These are phyloP conservation scores for Clausena lansium DNA, from an alignment of 345 rosid species.

Conservation along the genomic window DNA sequence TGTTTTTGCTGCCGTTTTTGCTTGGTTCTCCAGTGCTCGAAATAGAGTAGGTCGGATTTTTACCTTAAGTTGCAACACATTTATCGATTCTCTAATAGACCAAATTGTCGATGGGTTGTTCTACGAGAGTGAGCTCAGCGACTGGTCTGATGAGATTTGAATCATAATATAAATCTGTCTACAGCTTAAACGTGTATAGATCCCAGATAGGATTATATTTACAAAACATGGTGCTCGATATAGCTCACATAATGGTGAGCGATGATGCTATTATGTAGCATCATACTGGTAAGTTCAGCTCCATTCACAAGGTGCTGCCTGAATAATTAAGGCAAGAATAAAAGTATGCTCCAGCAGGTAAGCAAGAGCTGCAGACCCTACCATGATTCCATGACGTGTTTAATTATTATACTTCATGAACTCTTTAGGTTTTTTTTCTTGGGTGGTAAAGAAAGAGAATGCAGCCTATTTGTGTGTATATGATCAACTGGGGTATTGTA, in stretches of 20 bases:
- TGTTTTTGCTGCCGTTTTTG: constrained; percentile 63
- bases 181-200: neutral
- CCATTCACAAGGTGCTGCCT: too few relatives aligned
- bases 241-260: too few relatives aligned
- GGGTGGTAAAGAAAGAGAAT: neutral
- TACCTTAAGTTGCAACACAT: constrained; percentile 62
- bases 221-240: too few relatives aligned
- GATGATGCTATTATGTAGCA: too few relatives aligned
- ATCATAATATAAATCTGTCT: neutral
- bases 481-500: too few relatives aligned
- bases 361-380: too few relatives aligned
- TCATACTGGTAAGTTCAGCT: too few relatives aligned
- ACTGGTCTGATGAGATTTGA: constrained; percentile 70
- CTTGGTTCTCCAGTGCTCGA: constrained; percentile 79
- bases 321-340: too few relatives aligned
- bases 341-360: too few relatives aligned
- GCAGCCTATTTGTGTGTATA: neutral
- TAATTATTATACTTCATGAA: too few relatives aligned
- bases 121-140: constrained; percentile 57
- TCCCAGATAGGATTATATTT: neutral
- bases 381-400: accelerated
- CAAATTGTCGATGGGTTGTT: constrained; percentile 91
- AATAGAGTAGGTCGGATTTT: constrained; percentile 70
- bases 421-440: too few relatives aligned
- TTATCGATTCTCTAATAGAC: constrained; percentile 81